Conservation (phyloP, 2,329 filamentous ascomycete genomes). For the Aspergillus sergii region DNA sequence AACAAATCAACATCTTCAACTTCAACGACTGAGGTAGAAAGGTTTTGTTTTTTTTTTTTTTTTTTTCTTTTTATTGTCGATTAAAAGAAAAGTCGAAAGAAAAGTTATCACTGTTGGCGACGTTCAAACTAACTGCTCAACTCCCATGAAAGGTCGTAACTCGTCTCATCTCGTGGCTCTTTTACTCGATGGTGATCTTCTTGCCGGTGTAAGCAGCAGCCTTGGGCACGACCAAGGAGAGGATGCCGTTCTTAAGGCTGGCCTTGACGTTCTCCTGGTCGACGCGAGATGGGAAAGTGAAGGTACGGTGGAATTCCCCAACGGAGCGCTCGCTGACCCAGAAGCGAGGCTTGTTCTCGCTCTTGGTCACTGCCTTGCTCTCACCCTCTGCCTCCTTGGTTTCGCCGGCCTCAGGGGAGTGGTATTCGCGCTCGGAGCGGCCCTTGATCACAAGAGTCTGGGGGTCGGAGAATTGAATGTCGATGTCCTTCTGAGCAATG, state of each 20-base stretch:
- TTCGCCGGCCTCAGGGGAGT: slow-evolving; percentile 45
- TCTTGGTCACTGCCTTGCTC: slow-evolving; percentile 22
- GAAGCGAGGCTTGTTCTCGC: slow-evolving; percentile 45
- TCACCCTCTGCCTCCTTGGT: slow-evolving; percentile 42
- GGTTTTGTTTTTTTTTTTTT: not conserved
- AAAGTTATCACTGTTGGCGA: not conserved
- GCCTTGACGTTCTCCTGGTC: slow-evolving; percentile 64
- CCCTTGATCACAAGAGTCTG: slow-evolving; percentile 51
- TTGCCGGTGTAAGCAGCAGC: slow-evolving; percentile 48
- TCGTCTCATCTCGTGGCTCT: not conserved
- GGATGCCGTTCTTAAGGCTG: slow-evolving; percentile 61
- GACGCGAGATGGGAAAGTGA: slow-evolving; percentile 60
- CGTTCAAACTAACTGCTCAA: not conserved
- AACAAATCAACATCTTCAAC: not conserved
- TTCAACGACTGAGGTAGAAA: not conserved
- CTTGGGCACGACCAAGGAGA: slow-evolving; percentile 62
- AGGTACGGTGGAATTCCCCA: slow-evolving; percentile 61
- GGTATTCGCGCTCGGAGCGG: slow-evolving; percentile 39
- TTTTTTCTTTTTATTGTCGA: not conserved
- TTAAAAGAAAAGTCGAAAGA: not conserved
- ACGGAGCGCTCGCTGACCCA: slow-evolving; percentile 63
- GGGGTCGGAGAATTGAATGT: slow-evolving; percentile 50
- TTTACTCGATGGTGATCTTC: slow-evolving; percentile 60
- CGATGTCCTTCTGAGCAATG: slow-evolving; percentile 48
- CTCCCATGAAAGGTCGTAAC: not conserved